Evolutionary conservation across 179 eudicot genomes (phyloP).

Genomic region (Beta lomatogona): DNA sequence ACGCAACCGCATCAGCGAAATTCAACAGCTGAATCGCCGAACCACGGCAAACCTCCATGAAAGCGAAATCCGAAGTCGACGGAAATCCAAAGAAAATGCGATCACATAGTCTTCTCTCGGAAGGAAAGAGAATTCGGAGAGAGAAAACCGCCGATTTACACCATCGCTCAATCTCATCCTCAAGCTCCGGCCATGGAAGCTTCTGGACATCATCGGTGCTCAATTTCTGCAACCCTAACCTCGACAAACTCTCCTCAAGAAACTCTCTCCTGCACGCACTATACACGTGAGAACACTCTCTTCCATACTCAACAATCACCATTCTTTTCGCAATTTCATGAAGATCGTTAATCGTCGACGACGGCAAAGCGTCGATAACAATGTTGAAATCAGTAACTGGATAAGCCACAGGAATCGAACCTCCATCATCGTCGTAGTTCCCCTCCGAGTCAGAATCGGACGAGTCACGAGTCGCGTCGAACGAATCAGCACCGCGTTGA

Average conservation of each 20-base stretch:
- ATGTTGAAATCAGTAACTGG: constrained; percentile 64
- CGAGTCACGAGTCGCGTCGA: constrained; percentile 38
- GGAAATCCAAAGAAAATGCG: constrained; percentile 66
- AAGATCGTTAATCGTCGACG: constrained; percentile 62
- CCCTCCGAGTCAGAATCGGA: constrained; percentile 43
- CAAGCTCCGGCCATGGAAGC: constrained; percentile 75
- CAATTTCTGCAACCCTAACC: constrained; percentile 70
- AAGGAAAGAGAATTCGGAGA: constrained; percentile 72
- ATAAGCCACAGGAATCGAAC: constrained; percentile 72
- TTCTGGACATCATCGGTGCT: constrained; percentile 77
- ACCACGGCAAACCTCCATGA: constrained; percentile 93
- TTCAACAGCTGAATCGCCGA: constrained; percentile 67
- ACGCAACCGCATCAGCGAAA: constrained; percentile 80
- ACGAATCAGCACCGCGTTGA: constrained; percentile 53
- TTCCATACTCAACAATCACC: constrained; percentile 64
- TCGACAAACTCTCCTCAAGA: constrained; percentile 78
- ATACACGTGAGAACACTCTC: constrained; percentile 81
- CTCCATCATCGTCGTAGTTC: constrained; percentile 35
- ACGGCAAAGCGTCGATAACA: constrained; percentile 75
- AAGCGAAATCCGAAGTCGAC: constrained; percentile 67
- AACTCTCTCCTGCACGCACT: constrained; percentile 71
- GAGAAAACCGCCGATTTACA: constrained; percentile 63
- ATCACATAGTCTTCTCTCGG: constrained; percentile 84
- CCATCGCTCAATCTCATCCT: constrained; percentile 89
- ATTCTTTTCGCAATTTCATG: constrained; percentile 78